phyloP scores from a whole-genome alignment of 1,284 basidiomycete genomes.

The Ustilago xerochloae region DNA sequence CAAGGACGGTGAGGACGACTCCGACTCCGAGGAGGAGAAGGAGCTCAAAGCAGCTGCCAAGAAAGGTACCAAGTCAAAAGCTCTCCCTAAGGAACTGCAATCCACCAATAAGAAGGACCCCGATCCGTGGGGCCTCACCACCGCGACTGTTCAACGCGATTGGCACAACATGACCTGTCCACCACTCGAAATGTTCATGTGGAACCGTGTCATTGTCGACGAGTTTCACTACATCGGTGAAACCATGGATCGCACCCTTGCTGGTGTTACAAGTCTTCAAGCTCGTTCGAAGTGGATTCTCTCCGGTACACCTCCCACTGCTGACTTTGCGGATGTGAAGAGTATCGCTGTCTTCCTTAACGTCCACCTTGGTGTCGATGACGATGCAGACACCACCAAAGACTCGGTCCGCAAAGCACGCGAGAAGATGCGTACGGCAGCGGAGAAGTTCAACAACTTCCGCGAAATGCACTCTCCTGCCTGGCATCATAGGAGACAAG shows the following conservation, averaged over 20 bases:
- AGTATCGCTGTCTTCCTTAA: constrained; percentile 70
- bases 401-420: constrained; percentile 74
- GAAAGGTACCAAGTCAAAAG: constrained; percentile 29
- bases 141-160: constrained; percentile 75
- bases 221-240: constrained; percentile 90
- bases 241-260: constrained; percentile 76
- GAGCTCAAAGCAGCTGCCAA: constrained; percentile 67
- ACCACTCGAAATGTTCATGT: constrained; percentile 84
- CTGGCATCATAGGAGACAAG: constrained; percentile 88
- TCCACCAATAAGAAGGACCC: constrained; percentile 30
- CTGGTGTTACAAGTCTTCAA: constrained; percentile 80
- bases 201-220: constrained; percentile 84
- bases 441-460: constrained; percentile 95
- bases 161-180: constrained; percentile 84
- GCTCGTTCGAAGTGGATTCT: constrained; percentile 89
- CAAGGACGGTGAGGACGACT: constrained; percentile 70
- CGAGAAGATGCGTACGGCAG: constrained; percentile 84
- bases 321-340: constrained; percentile 89
- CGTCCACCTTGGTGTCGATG: constrained; percentile 72
- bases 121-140: constrained; percentile 77
- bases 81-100: constrained; percentile 65
- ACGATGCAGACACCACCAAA: constrained; percentile 80
- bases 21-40: constrained; percentile 70
- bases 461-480: constrained; percentile 89
- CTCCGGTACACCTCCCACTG: constrained; percentile 93